Conservation (phyloP, 106 monocot genomes). For the Platanthera zijinensis region DNA sequence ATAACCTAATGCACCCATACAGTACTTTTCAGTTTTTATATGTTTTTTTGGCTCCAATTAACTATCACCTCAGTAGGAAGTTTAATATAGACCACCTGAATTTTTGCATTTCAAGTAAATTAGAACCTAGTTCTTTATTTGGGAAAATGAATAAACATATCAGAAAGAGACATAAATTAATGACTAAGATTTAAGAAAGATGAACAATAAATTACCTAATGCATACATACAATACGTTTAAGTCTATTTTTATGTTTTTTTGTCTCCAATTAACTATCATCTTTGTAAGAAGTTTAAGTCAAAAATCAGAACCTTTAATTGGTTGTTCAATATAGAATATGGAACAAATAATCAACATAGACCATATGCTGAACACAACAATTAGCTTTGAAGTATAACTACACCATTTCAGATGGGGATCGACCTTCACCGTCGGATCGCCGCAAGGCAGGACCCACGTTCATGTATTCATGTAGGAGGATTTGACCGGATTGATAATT, state of each 20-base stretch:
- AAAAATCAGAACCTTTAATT: no score
- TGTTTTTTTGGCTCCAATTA: neutral
- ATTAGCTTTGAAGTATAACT: no score
- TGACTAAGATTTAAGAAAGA: neutral
- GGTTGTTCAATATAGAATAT: no score
- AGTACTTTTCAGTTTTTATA: no score
- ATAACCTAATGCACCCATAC: no score
- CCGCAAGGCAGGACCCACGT: no score
- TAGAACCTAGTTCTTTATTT: neutral
- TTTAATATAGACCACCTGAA: neutral
- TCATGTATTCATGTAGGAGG: no score
- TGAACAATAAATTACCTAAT: neutral
- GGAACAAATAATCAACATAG: no score
- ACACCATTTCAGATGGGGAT: no score
- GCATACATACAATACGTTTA: neutral
- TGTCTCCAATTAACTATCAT: neutral
- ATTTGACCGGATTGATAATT: no score
- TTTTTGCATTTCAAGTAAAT: neutral
- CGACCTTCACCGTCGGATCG: no score
- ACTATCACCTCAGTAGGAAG: neutral
- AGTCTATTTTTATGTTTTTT: neutral
- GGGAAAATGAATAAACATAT: conserved; percentile 1
- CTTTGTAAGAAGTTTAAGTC: neutral
- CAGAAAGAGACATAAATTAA: neutral
- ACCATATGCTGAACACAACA: no score